phyloP scores from a whole-genome alignment of 306 rosid genomes.

The Vachellia collinsii region DNA sequence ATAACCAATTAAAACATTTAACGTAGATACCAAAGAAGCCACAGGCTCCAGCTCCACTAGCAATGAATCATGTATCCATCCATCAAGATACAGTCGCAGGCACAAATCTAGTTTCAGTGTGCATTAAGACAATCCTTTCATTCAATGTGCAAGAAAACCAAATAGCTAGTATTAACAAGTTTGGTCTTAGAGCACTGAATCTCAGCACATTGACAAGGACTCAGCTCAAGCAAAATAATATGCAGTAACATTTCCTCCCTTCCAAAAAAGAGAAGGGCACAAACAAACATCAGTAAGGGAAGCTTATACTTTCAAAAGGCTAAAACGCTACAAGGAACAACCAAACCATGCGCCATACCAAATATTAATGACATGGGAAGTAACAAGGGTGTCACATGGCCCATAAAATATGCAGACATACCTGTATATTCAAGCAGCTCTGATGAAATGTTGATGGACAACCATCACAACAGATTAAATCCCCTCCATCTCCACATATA shows the following conservation, averaged over 20 bases:
- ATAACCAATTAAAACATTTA: background rate
- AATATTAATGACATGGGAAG: background rate
- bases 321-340: background rate
- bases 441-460: conserved; percentile 93
- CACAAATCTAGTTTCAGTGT: background rate
- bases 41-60: background rate
- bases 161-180: background rate
- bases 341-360: background rate
- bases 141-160: background rate
- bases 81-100: background rate
- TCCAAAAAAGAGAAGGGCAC: background rate
- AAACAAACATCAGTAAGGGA: background rate
- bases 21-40: background rate
- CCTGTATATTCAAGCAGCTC: conserved; percentile 78
- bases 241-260: background rate
- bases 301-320: background rate
- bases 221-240: background rate
- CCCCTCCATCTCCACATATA: conserved; percentile 87
- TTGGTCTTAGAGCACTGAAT: background rate
- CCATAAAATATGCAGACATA: conserved; percentile 28
- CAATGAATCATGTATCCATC: background rate
- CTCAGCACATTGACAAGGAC: background rate
- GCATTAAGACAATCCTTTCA: background rate
- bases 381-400: background rate
- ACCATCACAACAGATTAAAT: conserved; percentile 85